These are phyloP conservation scores for Cercis canadensis DNA, from an alignment of 306 rosid genomes.

Conservation along the genomic window DNA sequence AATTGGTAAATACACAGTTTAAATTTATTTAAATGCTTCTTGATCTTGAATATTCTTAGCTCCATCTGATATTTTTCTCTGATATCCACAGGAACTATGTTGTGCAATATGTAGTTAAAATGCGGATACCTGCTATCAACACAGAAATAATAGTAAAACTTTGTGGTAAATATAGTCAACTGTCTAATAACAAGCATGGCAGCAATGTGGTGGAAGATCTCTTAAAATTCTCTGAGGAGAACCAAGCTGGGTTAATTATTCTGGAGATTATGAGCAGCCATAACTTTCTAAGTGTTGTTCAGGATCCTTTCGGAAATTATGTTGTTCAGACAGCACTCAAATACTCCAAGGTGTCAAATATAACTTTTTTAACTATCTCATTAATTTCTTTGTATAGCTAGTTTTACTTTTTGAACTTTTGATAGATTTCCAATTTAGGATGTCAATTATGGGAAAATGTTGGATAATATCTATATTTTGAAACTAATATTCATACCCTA, in stretches of 20 bases:
- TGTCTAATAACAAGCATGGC: constrained; percentile 49
- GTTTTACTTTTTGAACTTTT: too few species aligned
- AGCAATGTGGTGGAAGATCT: constrained; percentile 57
- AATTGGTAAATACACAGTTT: too few species aligned
- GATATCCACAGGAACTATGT: constrained; percentile 51
- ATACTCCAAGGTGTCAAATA: constrained; percentile 27
- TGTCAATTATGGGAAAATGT: too few species aligned
- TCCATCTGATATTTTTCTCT: not conserved
- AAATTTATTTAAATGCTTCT: too few species aligned
- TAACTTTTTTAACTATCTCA: not conserved
- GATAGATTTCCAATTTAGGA: too few species aligned
- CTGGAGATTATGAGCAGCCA: constrained; percentile 34
- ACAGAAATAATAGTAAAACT: constrained; percentile 12
- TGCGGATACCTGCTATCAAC: not conserved
- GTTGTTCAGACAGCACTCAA: constrained; percentile 52
- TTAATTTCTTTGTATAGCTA: too few species aligned
- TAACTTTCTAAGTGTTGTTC: constrained; percentile 35
- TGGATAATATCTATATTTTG: too few species aligned
- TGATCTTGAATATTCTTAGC: too few species aligned
- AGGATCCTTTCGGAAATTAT: constrained; percentile 49
- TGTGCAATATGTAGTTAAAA: constrained; percentile 40
- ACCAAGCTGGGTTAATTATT: not conserved
- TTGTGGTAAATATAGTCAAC: constrained; percentile 4
- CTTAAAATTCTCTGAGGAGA: not conserved
- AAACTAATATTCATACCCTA: too few species aligned